Percentiles rank a stretch among this genome's conserved stretches.
Evolutionary conservation across 2,329 filamentous ascomycete genomes (phyloP).

Genomic region (Fonsecaea pedrosoi): DNA sequence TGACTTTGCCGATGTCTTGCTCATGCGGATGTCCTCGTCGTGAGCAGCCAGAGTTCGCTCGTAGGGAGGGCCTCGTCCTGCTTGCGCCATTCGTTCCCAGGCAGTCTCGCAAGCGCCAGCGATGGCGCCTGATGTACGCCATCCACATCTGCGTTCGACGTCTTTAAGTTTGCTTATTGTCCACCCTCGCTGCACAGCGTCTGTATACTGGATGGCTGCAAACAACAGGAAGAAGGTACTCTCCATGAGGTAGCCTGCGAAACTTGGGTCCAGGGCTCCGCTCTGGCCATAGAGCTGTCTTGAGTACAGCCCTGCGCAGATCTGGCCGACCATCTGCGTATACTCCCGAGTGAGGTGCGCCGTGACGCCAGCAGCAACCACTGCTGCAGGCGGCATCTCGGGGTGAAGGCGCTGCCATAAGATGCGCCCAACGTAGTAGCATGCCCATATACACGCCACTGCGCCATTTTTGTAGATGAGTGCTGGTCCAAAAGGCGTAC

Average conservation of each 20-base stretch:
- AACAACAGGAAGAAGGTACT: slow-evolving; percentile 84
- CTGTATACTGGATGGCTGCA: slow-evolving; percentile 78
- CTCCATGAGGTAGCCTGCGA: slow-evolving; percentile 84
- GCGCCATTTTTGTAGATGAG: slow-evolving; percentile 83
- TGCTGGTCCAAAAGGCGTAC: slow-evolving; percentile 81
- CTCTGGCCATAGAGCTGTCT: slow-evolving; percentile 47
- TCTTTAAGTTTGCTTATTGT: slow-evolving; percentile 75
- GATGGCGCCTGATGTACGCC: slow-evolving; percentile 82
- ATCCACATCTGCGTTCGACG: slow-evolving; percentile 81
- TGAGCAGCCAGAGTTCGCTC: slow-evolving; percentile 48
- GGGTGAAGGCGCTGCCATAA: slow-evolving; percentile 83
- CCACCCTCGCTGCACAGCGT: slow-evolving; percentile 76
- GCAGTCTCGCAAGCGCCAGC: slow-evolving; percentile 81
- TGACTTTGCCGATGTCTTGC: slow-evolving; percentile 53
- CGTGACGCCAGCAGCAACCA: slow-evolving; percentile 81
- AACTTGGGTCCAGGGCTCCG: slow-evolving; percentile 70
- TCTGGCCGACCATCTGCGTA: slow-evolving; percentile 78
- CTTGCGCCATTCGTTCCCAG: slow-evolving; percentile 65
- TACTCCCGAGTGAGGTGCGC: slow-evolving; percentile 73
- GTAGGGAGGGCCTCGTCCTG: slow-evolving; percentile 80
- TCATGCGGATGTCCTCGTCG: slow-evolving; percentile 37
- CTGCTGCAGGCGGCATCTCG: slow-evolving; percentile 86
- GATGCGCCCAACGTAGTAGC: slow-evolving; percentile 84
- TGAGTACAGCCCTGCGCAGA: slow-evolving; percentile 71
- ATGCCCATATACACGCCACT: slow-evolving; percentile 86